Conservation (phyloP, 192 early-diverging fungal species). For the Dispira simplex region DNA sequence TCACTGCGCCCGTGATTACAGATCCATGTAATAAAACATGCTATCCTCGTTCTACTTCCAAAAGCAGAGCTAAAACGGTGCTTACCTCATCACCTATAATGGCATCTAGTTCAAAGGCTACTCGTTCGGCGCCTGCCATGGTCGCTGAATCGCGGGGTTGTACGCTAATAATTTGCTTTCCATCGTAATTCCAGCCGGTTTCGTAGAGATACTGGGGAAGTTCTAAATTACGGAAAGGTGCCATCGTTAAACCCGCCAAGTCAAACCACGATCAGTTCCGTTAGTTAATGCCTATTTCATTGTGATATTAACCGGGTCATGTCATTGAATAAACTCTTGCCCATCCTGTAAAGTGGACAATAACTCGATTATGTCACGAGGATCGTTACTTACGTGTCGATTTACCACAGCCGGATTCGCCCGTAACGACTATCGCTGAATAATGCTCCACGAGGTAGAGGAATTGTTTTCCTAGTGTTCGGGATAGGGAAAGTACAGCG, state of each 20-base stretch:
- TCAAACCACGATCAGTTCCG: neutral
- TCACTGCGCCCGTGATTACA: neutral
- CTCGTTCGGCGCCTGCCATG: slow-evolving; percentile 1
- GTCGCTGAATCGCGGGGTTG: neutral
- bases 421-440: neutral
- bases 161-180: neutral
- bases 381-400: slow-evolving; percentile 1
- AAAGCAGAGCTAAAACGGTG: too few relatives aligned
- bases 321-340: neutral
- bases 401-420: slow-evolving; percentile 6
- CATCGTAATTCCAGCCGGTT: neutral
- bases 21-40: neutral
- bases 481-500: too few relatives aligned
- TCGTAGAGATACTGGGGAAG: slow-evolving; percentile 5
- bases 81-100: neutral
- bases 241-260: neutral
- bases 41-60: neutral
- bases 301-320: neutral
- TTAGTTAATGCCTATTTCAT: neutral
- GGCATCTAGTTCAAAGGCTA: neutral
- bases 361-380: neutral
- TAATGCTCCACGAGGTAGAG: slow-evolving; percentile 2
- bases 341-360: neutral
- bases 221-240: neutral
- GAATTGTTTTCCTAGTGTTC: neutral